Evolutionary conservation across 352 stramenopile genomes (phyloP), one percentile per base, ranked within the genome.

Genomic region (Globisporangium perplexum): DNA sequence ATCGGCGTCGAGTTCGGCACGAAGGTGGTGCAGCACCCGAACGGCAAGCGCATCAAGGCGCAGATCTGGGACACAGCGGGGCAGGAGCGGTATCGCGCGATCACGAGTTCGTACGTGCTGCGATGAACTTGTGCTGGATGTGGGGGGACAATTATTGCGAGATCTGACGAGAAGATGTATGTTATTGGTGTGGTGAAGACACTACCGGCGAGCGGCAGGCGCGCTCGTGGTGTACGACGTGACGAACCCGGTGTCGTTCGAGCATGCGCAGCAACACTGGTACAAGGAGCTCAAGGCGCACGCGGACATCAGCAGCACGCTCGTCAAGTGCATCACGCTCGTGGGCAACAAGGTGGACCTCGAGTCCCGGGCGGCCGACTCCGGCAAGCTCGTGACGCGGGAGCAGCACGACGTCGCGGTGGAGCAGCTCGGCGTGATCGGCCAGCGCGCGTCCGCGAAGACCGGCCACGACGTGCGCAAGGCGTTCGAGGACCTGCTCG

Each of bases 31-130:
- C 69, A 82, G 45, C 79, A 87, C 26, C 66, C 70, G 7, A 88
- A 90, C 50, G 82, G 82, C 42, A 88, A 83, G 48, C 75, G 82
- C 44, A 90, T 92, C 63, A 89, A 89, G 52, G 79, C 79, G 33
- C 81, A 92, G 66, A 90, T 92, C 47, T 92, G 81, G 81, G 81
- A 92, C 57, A 92, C 81, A 81, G 79, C 79, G 41, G 81, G 81
- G 0, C 81, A 92, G 49, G 81, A 92, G 47, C 71, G 81, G 17
- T 90, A 92, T 58, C 78, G 78, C n/a, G 81, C 81, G 39, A 92
- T 92, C 59, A 92, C 81, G 7, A 90, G 72, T 63, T 90, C 78
- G 74, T 89, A 77, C 60, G 68, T 50, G 33, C 6, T 26, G 15
- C 14, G 17, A 23, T n/a, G n/a, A n/a, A n/a, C n/a, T n/a, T n/a